Base-by-base conservation (phyloP, 768 basidiomycete genomes). In the Gloeostereum incarnatum region DNA sequence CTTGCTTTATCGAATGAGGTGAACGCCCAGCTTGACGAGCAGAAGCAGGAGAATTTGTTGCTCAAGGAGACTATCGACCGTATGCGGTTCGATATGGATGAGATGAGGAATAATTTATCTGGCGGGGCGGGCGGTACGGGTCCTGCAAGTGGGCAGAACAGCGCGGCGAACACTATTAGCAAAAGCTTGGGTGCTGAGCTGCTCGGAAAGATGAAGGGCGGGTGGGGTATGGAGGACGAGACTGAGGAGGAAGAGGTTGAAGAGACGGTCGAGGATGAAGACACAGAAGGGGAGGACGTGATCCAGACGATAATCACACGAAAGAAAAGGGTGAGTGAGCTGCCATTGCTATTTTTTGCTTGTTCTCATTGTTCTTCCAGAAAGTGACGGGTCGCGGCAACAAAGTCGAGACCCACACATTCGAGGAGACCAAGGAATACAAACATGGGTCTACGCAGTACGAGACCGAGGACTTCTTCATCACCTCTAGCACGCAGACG, bases 51-150 rank as follows among this genome's bases (percentile, higher is more conserved):
- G 66, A 97, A 96, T 51, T 54, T 94, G 47, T 60, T 89, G 52
- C 68, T 97, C 43, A 94, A 94, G 54, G 93, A 97, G 67, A 96
- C 92, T 2, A 97, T 97, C 48, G 92, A 96, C 54, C 73, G 91
- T 33, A 81, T 96, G 75, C 71, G 88, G 22, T 94, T 83, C 46
- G 93, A 97, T 50, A 77, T 97, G 70, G 92, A 97, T 48, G 90
- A 93, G 59, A 75, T 93, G 68, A 70, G 90, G 27, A 75, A 62
- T 37, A 61, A 57, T 33, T 62, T 65, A 4, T 54, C 60, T 26
- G 58, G 26, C n/a, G 38, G 31, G 9, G 1, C 31, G 6, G 31
- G 33, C 46, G 27, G 50, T 21, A 55, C 58, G 27, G 59, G 58
- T n/a, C 49, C 43, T 16, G 55, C 52, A 27, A 71, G 68, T 35